Conservation (phyloP, 2,329 filamentous ascomycete species). For the Fusarium goolgardi region DNA sequence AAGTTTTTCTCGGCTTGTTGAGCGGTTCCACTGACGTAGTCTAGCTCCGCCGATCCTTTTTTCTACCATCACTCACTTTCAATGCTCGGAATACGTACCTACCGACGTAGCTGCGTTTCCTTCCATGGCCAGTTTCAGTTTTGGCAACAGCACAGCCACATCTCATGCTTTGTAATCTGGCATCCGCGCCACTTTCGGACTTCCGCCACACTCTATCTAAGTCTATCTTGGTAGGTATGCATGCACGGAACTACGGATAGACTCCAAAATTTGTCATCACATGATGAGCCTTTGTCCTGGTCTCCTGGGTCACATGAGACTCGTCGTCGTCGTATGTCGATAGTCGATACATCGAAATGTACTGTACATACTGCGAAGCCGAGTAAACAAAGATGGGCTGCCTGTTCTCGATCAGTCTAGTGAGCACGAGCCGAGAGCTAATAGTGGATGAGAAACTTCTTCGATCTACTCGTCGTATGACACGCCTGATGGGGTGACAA, state of each 20-base stretch:
- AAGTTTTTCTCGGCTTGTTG: slow-evolving; percentile 34
- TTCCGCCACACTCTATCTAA: slow-evolving; percentile 46
- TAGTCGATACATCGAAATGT: slow-evolving; percentile 23
- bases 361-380: neutral
- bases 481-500: slow-evolving; percentile 41
- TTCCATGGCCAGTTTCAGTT: neutral
- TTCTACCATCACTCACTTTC: neutral
- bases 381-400: slow-evolving; percentile 11
- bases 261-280: slow-evolving; percentile 36
- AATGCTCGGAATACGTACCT: neutral
- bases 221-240: neutral
- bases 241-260: neutral
- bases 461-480: slow-evolving; percentile 38
- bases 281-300: slow-evolving; percentile 36
- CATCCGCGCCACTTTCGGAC: slow-evolving; percentile 7
- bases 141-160: slow-evolving; percentile 43
- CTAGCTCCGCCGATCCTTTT: slow-evolving; percentile 41
- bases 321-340: slow-evolving; percentile 31
- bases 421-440: slow-evolving; percentile 11
- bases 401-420: slow-evolving; percentile 15
- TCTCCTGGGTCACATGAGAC: slow-evolving; percentile 36
- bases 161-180: slow-evolving; percentile 36
- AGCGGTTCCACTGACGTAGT: slow-evolving; percentile 44
- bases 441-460: slow-evolving; percentile 9
- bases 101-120: neutral